These are phyloP conservation scores for Leavenworthia alabamica DNA, from an alignment of 345 rosid genomes.

Conservation along the genomic window DNA sequence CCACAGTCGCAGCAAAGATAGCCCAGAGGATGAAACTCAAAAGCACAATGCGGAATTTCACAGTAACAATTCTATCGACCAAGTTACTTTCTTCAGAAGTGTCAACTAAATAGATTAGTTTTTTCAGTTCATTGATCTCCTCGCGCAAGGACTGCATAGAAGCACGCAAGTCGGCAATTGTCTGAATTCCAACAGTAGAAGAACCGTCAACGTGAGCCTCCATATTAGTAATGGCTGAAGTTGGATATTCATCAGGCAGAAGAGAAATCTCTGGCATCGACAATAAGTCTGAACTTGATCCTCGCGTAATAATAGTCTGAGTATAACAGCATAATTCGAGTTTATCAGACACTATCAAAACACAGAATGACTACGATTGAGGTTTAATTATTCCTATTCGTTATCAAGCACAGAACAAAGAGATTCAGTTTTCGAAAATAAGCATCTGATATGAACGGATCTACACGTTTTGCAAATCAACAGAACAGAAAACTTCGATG, in stretches of 20 bases:
- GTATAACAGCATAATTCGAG: conserved; percentile 1
- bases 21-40: conserved; percentile 22
- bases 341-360: not conserved
- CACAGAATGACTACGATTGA: not conserved
- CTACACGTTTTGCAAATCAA: not conserved
- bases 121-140: conserved; percentile 22
- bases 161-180: conserved; percentile 5
- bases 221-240: conserved; percentile 5
- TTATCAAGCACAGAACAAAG: not conserved
- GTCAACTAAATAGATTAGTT: not conserved
- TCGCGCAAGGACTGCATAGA: conserved; percentile 18
- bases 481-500: not conserved
- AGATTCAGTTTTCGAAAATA: not conserved
- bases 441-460: conserved; percentile 10
- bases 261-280: conserved; percentile 11
- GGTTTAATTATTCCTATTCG: no score
- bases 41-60: conserved; percentile 18
- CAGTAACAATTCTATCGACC: conserved; percentile 4
- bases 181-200: conserved; percentile 15
- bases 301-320: conserved; percentile 25
- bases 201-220: conserved; percentile 1
- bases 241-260: conserved; percentile 14
- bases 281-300: conserved; percentile 13
- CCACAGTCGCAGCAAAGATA: conserved; percentile 15
- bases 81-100: conserved; percentile 4